Percentiles rank a stretch among this genome's conserved stretches.
phyloP scores from a whole-genome alignment of 345 rosid genomes.

The rapeseed (Brassica napus) region Da-Ae NC_063446.1:54449501-54450000 shows the following conservation, averaged over 20 bases:
- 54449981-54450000: background rate
- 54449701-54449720: slow-evolving; percentile 59
- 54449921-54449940: background rate
- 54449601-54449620: slow-evolving; percentile 64
- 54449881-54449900: too few species aligned
- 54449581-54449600: slow-evolving; percentile 57
- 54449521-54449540: slow-evolving; percentile 81
- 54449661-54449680: background rate
- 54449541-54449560: slow-evolving; percentile 88
- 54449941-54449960: background rate
- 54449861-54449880: background rate
- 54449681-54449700: background rate
- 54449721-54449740: slow-evolving; percentile 63
- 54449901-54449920: background rate
- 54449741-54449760: slow-evolving; percentile 58
- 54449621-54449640: slow-evolving; percentile 79
- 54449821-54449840: background rate
- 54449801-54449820: slow-evolving; percentile 62
- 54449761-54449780: slow-evolving; percentile 49
- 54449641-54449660: background rate
- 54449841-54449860: background rate
- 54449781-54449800: slow-evolving; percentile 61
- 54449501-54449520: slow-evolving; percentile 58
- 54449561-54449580: slow-evolving; percentile 59
- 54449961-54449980: background rate